A percentile compares a stretch with the other conserved stretches of the same genome.
Evolutionary conservation across 805 yeast genomes (phyloP).

Genomic region (Hermanozyma aechmeae): DNA sequence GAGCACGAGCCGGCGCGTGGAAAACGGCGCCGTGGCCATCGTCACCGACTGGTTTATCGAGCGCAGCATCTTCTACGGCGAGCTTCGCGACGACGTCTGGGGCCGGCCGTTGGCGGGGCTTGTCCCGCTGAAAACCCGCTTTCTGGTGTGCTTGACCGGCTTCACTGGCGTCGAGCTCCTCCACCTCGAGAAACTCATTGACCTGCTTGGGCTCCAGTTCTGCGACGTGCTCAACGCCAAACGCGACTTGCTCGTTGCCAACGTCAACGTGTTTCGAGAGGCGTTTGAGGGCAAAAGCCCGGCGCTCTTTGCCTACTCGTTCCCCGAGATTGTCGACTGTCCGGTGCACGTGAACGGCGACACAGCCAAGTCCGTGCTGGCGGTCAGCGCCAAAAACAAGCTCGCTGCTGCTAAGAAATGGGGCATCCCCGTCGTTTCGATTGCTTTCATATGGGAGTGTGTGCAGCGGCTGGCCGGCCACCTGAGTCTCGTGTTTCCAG

Average conservation of each 20-base stretch:
- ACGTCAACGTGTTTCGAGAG: slow-evolving; percentile 35
- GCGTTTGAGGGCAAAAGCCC: slow-evolving; percentile 32
- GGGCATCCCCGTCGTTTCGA: slow-evolving; percentile 49
- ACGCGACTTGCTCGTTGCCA: slow-evolving; percentile 50
- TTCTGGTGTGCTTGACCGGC: slow-evolving; percentile 53
- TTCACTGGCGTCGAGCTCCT: slow-evolving; percentile 68
- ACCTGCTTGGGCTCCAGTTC: slow-evolving; percentile 42
- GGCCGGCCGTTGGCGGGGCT: slow-evolving; percentile 40
- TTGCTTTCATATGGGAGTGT: slow-evolving; percentile 46
- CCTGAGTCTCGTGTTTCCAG: slow-evolving; percentile 21
- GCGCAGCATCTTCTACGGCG: slow-evolving; percentile 53
- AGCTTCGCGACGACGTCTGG: slow-evolving; percentile 51
- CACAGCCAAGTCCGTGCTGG: slow-evolving; percentile 18
- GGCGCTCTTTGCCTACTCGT: slow-evolving; percentile 27
- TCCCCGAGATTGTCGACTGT: slow-evolving; percentile 23
- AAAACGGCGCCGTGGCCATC: slow-evolving; percentile 15
- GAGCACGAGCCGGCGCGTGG: slow-evolving; percentile 14
- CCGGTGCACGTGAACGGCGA: slow-evolving; percentile 22
- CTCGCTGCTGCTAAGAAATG: slow-evolving; percentile 50
- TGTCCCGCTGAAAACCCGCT: slow-evolving; percentile 13
- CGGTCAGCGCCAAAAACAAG: slow-evolving; percentile 41
- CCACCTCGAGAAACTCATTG: slow-evolving; percentile 58
- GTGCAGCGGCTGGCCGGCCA: slow-evolving; percentile 12
- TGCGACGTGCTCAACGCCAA: slow-evolving; percentile 38
- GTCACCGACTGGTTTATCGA: slow-evolving; percentile 81